Evolutionary conservation across 179 eudicot genomes (phyloP).

Genomic region (Silene coronaria): DNA sequence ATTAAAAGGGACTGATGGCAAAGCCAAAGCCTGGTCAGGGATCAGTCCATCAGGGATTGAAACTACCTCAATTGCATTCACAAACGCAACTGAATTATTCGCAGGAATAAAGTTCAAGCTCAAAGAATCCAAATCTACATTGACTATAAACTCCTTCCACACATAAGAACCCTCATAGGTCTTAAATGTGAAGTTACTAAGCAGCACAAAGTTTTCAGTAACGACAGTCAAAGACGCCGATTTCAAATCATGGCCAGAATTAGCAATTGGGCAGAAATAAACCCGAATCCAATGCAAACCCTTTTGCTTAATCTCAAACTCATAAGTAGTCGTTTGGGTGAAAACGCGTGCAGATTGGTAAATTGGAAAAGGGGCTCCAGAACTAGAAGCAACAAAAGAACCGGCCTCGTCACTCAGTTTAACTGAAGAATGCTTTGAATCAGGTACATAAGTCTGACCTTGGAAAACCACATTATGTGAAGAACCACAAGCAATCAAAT

Average conservation of each 20-base stretch:
- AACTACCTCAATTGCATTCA: conserved; percentile 71
- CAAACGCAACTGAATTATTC: conserved; percentile 60
- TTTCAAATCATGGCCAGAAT: conserved; percentile 40
- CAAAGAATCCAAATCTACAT: conserved; percentile 58
- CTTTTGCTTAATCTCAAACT: conserved; percentile 47
- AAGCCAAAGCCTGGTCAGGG: conserved; percentile 47
- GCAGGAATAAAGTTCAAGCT: conserved; percentile 53
- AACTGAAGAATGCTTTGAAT: conserved; percentile 50
- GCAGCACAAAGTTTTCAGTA: conserved; percentile 62
- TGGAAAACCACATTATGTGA: conserved; percentile 51
- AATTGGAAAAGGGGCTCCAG: conserved; percentile 48
- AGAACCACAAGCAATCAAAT: conserved; percentile 71
- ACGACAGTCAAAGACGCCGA: conserved; percentile 53
- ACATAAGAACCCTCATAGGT: conserved; percentile 45
- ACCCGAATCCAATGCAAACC: conserved; percentile 78
- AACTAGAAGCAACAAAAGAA: conserved; percentile 39
- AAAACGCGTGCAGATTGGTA: conserved; percentile 56
- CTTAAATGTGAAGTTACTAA: conserved; percentile 56
- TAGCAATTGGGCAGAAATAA: conserved; percentile 51
- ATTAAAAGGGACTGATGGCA: conserved; percentile 37
- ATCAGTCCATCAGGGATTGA: conserved; percentile 53
- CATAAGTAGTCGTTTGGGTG: conserved; percentile 35
- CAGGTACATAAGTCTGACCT: conserved; percentile 59
- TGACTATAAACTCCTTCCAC: conserved; percentile 60
- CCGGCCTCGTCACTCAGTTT: conserved; percentile 31